Evolutionary conservation across 768 basidiomycete genomes (phyloP).

Genomic region (Naganishia onofrii): DNA sequence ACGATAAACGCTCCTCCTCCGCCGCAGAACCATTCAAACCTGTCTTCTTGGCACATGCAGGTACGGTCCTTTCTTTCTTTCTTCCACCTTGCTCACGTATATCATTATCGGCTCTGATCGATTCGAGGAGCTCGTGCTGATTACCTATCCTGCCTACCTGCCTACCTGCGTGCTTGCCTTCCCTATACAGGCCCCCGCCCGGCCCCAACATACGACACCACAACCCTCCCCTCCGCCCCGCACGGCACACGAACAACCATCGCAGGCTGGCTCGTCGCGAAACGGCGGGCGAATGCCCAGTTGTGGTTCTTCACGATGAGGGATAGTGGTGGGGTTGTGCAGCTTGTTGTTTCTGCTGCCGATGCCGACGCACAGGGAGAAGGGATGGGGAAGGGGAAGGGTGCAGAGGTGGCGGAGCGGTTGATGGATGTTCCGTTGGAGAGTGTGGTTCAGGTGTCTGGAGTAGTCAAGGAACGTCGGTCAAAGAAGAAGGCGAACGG

Average conservation of each 20-base stretch:
- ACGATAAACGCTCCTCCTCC: neutral
- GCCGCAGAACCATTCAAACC: constrained; percentile 14
- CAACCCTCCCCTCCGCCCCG: constrained; percentile 59
- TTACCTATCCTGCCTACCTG: too few species aligned
- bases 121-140: too few species aligned
- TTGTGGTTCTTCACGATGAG: constrained; percentile 84
- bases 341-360: constrained; percentile 68
- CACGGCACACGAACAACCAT: constrained; percentile 66
- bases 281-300: constrained; percentile 60
- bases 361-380: too few species aligned
- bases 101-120: too few species aligned
- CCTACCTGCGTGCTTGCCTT: neutral
- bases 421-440: constrained; percentile 70
- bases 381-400: neutral
- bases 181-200: constrained; percentile 37
- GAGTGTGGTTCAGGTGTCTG: constrained; percentile 72
- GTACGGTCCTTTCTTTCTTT: neutral
- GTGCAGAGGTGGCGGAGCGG: constrained; percentile 40
- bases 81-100: too few species aligned
- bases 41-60: constrained; percentile 19
- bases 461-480: constrained; percentile 60
- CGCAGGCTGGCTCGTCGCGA: constrained; percentile 76
- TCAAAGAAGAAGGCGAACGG: constrained; percentile 35
- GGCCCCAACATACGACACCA: constrained; percentile 62
- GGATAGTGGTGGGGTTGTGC: constrained; percentile 72